phyloP scores from a whole-genome alignment of 2,329 filamentous ascomycete genomes.

The Phoma sp. region DNA sequence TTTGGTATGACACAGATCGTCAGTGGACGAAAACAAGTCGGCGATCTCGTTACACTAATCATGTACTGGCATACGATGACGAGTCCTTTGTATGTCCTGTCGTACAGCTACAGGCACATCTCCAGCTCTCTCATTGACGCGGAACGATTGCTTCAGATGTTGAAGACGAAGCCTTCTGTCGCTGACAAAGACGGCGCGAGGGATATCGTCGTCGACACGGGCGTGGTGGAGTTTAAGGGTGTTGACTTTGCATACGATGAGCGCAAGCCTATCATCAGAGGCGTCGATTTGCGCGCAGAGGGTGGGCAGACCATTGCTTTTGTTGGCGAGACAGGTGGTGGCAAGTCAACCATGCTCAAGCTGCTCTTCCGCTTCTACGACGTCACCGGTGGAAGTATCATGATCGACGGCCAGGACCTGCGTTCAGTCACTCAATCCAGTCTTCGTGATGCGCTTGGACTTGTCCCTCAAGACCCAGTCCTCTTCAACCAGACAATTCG shows the following conservation, averaged over 20 bases:
- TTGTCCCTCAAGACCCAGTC: constrained; percentile 70
- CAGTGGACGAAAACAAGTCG: constrained; percentile 59
- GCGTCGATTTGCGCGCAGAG: constrained; percentile 58
- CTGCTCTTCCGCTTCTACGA: constrained; percentile 69
- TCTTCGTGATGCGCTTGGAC: constrained; percentile 65
- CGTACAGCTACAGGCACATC: constrained; percentile 58
- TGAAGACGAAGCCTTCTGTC: constrained; percentile 66
- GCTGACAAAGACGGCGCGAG: constrained; percentile 49
- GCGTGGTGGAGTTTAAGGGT: constrained; percentile 62
- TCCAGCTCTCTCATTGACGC: constrained; percentile 68
- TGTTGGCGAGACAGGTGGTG: constrained; percentile 68
- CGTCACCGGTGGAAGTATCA: constrained; percentile 61
- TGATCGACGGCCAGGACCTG: constrained; percentile 67
- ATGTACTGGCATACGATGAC: constrained; percentile 66
- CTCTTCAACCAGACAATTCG: constrained; percentile 71
- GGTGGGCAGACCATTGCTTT: constrained; percentile 66
- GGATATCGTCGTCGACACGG: constrained; percentile 55
- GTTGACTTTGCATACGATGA: constrained; percentile 65
- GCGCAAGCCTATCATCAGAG: constrained; percentile 59
- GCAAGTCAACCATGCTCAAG: constrained; percentile 69
- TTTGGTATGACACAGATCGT: constrained; percentile 63
- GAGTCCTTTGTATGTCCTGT: constrained; percentile 59
- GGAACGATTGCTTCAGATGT: constrained; percentile 65
- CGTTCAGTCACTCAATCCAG: constrained; percentile 65
- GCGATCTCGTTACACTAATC: constrained; percentile 70